Evolutionary conservation across 2,329 filamentous ascomycete genomes (phyloP), one percentile per base, ranked within the genome.

Genomic region (Colletotrichum sp.): DNA sequence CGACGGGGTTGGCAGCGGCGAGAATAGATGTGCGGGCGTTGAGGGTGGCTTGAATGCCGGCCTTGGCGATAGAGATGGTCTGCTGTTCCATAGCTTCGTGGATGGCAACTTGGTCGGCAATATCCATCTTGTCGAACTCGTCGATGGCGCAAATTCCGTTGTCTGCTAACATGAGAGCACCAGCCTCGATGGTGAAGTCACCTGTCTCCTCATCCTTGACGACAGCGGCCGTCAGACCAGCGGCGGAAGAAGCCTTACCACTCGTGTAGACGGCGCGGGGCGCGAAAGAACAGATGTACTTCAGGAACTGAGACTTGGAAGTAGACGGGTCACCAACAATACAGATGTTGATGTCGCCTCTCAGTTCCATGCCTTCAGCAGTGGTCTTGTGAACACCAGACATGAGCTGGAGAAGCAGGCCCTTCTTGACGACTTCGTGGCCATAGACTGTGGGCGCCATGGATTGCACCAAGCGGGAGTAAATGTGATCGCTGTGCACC

Each of bases 71-170:
- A 10, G 96, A 98, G 79, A 99, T 99, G 7, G 97, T 99, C 86
- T 99, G 97, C 88, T 99, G 97, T 91, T 99, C 97, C 97, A 99
- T 99, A 76, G 97, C 97, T 92, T 99, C 97, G 90, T 99, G 97
- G 82, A 99, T 99, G 79, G 97, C 97, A 71, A 99, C 97, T 87
- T 99, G 97, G 84, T 99, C 97, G 69, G 89, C 93, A 77, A 99
- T 95, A 82, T 99, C 97, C 97, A 99, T 99, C 88, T 99, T 99
- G 91, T 99, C 97, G 81, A 99, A 99, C 84, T 99, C 97, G 83
- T 99, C 97, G 83, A 99, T 99, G 76, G 96, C 96, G 85, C 97
- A 99, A 81, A 99, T 98, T 70, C 97, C 97, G 79, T 98, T 98
- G 82, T 99, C 94, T 26, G 97, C 97, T 77, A 99, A 89, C 97